Evolutionary conservation across 345 rosid genomes (phyloP).

Genomic region (Lumnitzera littorea): DNA sequence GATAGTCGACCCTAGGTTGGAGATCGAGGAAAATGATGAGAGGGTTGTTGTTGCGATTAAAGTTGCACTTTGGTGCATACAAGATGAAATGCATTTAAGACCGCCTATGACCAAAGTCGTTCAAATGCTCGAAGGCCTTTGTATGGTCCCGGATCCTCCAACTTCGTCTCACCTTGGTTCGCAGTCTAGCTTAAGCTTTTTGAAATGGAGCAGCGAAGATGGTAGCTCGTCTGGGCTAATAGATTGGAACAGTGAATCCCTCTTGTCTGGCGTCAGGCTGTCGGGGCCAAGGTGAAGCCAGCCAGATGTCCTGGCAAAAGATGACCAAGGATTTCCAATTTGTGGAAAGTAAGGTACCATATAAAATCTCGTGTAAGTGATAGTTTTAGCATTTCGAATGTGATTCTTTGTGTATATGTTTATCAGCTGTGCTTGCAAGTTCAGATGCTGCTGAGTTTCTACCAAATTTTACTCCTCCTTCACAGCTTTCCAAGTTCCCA

Average conservation of each 20-base stretch:
- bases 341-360: too few relatives aligned
- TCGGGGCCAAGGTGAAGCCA: slow-evolving; percentile 42
- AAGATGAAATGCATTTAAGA: slow-evolving; percentile 39
- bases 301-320: too few relatives aligned
- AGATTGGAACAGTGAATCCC: slow-evolving; percentile 21
- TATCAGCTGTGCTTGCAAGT: too few relatives aligned
- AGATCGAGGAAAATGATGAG: slow-evolving; percentile 15
- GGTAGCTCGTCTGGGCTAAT: slow-evolving; percentile 15
- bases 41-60: slow-evolving; percentile 23
- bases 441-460: too few relatives aligned
- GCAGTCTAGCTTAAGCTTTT: slow-evolving; percentile 13
- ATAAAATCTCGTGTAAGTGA: too few relatives aligned
- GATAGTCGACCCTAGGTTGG: slow-evolving; percentile 33
- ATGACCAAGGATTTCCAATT: too few relatives aligned
- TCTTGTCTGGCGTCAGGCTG: slow-evolving; percentile 23
- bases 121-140: slow-evolving; percentile 51
- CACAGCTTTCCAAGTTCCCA: too few relatives aligned
- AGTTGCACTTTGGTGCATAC: slow-evolving; percentile 56
- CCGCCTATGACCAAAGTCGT: slow-evolving; percentile 54
- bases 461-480: too few relatives aligned
- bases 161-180: slow-evolving; percentile 15
- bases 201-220: slow-evolving; percentile 31
- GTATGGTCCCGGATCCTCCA: slow-evolving; percentile 30
- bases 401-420: too few relatives aligned
- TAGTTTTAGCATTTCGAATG: too few relatives aligned